Conservation (phyloP, 2,329 filamentous ascomycete species). For the Dactylellina drechsleri region DNA sequence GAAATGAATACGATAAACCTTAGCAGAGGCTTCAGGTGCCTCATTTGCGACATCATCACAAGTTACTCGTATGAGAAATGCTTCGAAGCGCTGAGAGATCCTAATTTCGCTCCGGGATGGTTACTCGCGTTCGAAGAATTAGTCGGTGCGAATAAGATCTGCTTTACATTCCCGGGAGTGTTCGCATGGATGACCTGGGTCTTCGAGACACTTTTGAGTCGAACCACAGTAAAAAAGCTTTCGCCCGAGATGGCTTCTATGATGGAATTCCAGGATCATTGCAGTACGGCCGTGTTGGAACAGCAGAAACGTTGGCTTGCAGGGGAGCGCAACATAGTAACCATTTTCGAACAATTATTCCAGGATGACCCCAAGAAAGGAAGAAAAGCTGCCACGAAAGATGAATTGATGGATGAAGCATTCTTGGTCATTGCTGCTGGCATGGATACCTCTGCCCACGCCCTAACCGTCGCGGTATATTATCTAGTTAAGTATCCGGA, state of each 20-base stretch:
- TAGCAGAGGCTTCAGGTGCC: conserved; percentile 19
- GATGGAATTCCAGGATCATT: conserved; percentile 29
- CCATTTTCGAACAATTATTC: conserved; percentile 32
- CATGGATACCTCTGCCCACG: conserved; percentile 37
- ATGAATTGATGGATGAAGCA: conserved; percentile 21
- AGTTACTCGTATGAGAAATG: conserved; percentile 31
- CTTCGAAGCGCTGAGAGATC: conserved; percentile 26
- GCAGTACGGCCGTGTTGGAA: conserved; percentile 18
- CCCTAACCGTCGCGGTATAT: conserved; percentile 26
- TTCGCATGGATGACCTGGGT: conserved; percentile 23
- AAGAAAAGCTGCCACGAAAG: conserved; percentile 31
- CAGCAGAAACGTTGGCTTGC: conserved; percentile 31
- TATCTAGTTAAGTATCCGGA: conserved; percentile 26
- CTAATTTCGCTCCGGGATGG: conserved; percentile 20
- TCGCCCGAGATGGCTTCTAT: conserved; percentile 27
- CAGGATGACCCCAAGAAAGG: conserved; percentile 34
- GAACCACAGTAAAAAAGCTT: conserved; percentile 22
- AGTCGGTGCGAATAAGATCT: conserved; percentile 18
- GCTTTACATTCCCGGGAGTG: conserved; percentile 24
- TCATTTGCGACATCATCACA: conserved; percentile 34
- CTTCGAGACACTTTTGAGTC: conserved; percentile 20
- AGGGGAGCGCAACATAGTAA: conserved; percentile 21
- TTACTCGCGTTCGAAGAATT: conserved; percentile 23
- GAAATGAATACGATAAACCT: conserved; percentile 28
- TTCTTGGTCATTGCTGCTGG: conserved; percentile 31